A percentile compares a stretch with the other conserved stretches of the same genome.
These are phyloP conservation scores for Chaetomidium leptoderma DNA, from an alignment of 495 filamentous ascomycete genomes.

Conservation along the genomic window DNA sequence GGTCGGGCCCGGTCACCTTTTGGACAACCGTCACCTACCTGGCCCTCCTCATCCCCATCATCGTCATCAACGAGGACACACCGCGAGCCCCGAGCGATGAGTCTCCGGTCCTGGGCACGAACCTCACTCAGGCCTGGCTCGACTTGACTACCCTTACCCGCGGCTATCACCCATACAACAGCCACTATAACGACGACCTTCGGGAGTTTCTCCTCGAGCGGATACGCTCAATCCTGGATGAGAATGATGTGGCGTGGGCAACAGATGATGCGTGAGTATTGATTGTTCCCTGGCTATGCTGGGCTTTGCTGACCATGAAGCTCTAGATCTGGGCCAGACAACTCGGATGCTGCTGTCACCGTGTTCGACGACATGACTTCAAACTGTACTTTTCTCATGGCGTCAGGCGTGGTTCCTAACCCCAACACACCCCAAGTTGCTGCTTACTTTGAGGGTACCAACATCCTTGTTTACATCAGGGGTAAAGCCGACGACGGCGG, in stretches of 20 bases:
- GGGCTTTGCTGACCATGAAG: not conserved
- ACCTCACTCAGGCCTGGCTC: slow-evolving; percentile 79
- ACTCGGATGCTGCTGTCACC: slow-evolving; percentile 41
- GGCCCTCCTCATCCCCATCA: slow-evolving; percentile 61
- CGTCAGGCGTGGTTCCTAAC: slow-evolving; percentile 22
- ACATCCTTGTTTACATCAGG: slow-evolving; percentile 86
- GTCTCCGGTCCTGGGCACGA: slow-evolving; percentile 45
- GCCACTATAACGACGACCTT: slow-evolving; percentile 72
- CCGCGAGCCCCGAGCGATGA: slow-evolving; percentile 60
- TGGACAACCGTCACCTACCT: slow-evolving; percentile 67
- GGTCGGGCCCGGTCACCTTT: slow-evolving; percentile 64
- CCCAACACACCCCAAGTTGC: slow-evolving; percentile 29
- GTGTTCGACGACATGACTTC: slow-evolving; percentile 74
- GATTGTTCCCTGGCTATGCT: slow-evolving; percentile 3
- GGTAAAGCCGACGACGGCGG: slow-evolving; percentile 67
- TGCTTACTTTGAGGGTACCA: slow-evolving; percentile 87
- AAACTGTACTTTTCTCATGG: slow-evolving; percentile 60
- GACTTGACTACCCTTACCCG: slow-evolving; percentile 73
- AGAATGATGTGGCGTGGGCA: slow-evolving; percentile 45
- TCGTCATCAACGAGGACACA: slow-evolving; percentile 70
- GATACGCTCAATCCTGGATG: slow-evolving; percentile 61
- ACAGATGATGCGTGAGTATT: slow-evolving; percentile 28
- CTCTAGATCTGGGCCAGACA: slow-evolving; percentile 9
- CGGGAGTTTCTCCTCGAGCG: slow-evolving; percentile 70
- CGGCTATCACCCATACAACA: slow-evolving; percentile 85